phyloP scores from a whole-genome alignment of 768 basidiomycete species.

The Leccinum ochraceum region DNA sequence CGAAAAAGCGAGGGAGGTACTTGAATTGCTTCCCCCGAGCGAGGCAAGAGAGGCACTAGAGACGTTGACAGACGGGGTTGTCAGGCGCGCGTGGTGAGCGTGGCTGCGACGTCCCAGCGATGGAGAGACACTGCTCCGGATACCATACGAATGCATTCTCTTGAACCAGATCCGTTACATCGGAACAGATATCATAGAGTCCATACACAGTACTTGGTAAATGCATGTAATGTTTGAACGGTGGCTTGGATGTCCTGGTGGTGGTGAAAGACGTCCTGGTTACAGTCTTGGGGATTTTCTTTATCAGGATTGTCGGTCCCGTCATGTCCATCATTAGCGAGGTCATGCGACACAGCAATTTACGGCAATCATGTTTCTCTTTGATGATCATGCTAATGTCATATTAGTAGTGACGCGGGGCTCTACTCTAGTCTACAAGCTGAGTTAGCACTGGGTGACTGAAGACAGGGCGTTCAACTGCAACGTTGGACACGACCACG shows the following conservation, averaged over 20 bases:
- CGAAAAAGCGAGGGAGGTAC: conserved; percentile 68
- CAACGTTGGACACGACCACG: no score
- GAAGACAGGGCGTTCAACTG: no score
- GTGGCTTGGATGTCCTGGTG: not conserved
- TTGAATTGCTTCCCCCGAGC: conserved; percentile 74
- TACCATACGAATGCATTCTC: conserved; percentile 2
- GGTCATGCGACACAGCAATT: no score
- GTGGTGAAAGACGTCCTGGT: not conserved
- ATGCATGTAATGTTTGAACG: not conserved
- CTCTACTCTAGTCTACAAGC: no score
- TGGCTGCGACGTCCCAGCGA: not conserved
- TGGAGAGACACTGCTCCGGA: not conserved
- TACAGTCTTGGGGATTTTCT: no score
- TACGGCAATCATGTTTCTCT: no score
- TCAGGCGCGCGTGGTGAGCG: conserved; percentile 54
- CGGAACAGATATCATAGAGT: not conserved
- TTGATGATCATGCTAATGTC: no score
- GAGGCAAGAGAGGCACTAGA: conserved; percentile 79
- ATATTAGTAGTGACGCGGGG: no score
- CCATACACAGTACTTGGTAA: not conserved
- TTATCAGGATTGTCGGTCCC: no score
- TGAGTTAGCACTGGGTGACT: no score
- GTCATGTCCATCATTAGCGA: no score
- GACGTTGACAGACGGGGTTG: conserved; percentile 65
- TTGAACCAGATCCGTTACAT: not conserved